phyloP scores from a whole-genome alignment of 2,329 filamentous ascomycete genomes.

The Clonostachys solani region DNA sequence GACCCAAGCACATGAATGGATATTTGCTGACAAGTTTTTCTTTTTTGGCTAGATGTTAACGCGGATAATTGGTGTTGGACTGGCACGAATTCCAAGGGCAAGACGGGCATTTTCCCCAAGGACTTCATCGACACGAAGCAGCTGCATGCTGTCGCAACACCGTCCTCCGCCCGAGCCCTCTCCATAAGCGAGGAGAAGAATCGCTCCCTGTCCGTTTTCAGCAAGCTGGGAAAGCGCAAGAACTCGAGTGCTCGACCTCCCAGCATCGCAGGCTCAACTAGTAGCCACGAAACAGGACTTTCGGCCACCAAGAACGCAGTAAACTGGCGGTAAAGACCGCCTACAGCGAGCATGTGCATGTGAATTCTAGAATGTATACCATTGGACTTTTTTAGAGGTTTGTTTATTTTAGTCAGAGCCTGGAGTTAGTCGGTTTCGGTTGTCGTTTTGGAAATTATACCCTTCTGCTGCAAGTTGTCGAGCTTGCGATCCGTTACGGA shows the following conservation, averaged over 20 bases:
- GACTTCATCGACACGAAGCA: slow-evolving; percentile 41
- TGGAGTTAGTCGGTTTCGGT: no score
- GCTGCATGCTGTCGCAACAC: slow-evolving; percentile 27
- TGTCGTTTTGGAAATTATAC: no score
- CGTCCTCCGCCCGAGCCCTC: slow-evolving; percentile 19
- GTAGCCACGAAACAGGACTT: slow-evolving; percentile 15
- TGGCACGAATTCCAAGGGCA: slow-evolving; percentile 46
- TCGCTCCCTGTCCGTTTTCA: slow-evolving; percentile 19
- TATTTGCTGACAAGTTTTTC: slow-evolving; percentile 4
- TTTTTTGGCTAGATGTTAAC: slow-evolving; percentile 28
- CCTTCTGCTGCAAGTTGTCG: no score
- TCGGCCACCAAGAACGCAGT: neutral
- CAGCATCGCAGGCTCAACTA: slow-evolving; percentile 24
- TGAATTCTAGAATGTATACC: no score
- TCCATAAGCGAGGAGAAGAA: slow-evolving; percentile 26
- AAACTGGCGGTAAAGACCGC: no score
- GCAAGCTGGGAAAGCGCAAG: slow-evolving; percentile 25
- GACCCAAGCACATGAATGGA: neutral
- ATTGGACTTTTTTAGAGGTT: no score
- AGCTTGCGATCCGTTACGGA: no score
- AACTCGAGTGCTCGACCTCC: slow-evolving; percentile 15
- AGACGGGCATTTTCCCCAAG: slow-evolving; percentile 48
- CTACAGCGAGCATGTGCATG: no score
- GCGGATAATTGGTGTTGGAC: slow-evolving; percentile 53
- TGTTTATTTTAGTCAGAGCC: no score